Evolutionary conservation across 352 stramenopile species (phyloP).

Genomic region (Phytopythium oedochilum): DNA sequence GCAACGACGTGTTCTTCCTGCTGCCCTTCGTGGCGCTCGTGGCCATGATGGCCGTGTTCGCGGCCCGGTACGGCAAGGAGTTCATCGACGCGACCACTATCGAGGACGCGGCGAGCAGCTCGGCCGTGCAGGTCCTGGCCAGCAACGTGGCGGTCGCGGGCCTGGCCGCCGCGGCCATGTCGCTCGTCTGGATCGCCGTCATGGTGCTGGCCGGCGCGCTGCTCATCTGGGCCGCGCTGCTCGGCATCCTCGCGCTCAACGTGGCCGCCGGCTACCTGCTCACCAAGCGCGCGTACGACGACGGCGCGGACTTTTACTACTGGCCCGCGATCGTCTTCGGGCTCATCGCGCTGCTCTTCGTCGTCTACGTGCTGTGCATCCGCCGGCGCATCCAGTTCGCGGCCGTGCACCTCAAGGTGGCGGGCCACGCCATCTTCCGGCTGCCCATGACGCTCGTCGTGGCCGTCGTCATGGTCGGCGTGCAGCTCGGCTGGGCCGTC

Average conservation of each 20-base stretch:
- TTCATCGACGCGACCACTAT: slow-evolving; percentile 53
- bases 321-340: slow-evolving; percentile 62
- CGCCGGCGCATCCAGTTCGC: slow-evolving; percentile 91
- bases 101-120: slow-evolving; percentile 25
- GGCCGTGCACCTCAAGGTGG: slow-evolving; percentile 87
- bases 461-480: slow-evolving; percentile 75
- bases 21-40: slow-evolving; percentile 59
- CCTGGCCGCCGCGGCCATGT: slow-evolving; percentile 52
- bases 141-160: slow-evolving; percentile 48
- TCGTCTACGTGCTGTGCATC: slow-evolving; percentile 66
- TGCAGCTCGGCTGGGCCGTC: slow-evolving; percentile 85
- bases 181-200: slow-evolving; percentile 67
- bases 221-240: slow-evolving; percentile 52
- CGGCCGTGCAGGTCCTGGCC: slow-evolving; percentile 53
- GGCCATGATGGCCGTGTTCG: slow-evolving; percentile 39
- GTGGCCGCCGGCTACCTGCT: slow-evolving; percentile 54
- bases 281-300: slow-evolving; percentile 65
- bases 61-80: slow-evolving; percentile 54
- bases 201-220: slow-evolving; percentile 49
- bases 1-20: slow-evolving; percentile 76
- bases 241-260: slow-evolving; percentile 49
- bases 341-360: slow-evolving; percentile 35
- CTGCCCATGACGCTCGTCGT: slow-evolving; percentile 82
- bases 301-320: slow-evolving; percentile 49
- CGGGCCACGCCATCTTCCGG: slow-evolving; percentile 78